Evolutionary conservation across 1,139 yeast species (phyloP), one percentile per base, ranked within the genome.

Genomic region (Sugiyamaella sp.): DNA sequence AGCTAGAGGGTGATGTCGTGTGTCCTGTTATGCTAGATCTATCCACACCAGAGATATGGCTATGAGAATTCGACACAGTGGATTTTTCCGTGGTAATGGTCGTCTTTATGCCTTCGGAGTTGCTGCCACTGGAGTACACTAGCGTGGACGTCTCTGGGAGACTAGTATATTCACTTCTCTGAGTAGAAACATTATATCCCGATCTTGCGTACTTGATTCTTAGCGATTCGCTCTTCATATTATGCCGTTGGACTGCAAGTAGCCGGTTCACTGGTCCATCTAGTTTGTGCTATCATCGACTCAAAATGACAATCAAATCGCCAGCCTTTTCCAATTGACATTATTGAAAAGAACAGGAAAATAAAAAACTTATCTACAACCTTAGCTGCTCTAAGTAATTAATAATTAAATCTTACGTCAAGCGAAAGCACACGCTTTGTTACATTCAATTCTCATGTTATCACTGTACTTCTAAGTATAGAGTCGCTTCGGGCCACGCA

Each of bases 171-270:
- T 20, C 19, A 8, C 32, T 21, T 12, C 3, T 21, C n/a, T 25
- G 20, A 14, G 48, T 33, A 33, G 48, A 44, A n/a, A 29, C 48
- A 29, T 44, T 44, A 29, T 44, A 44, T 4, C 48, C 48, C 3
- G 39, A 44, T 16, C 17, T 33, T 10, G 46, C 46, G 22, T 43
- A 29, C n/a, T 12, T 17, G 22, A 43, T 29, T 27, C 21, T 20
- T 19, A 29, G 14, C 8, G 35, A 29, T 12, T 29, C 35, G 4
- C 35, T 29, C 35, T 29, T 29, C 35, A 29, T 29, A 29, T 12
- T 29, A 29, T 8, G 14, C 8, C n/a, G 14, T 6, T 12, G 35
- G n/a, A n/a, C n/a, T n/a, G n/a, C n/a, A n/a, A n/a, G n/a, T n/a
- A n/a, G n/a, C n/a, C n/a, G n/a, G n/a, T n/a, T 29, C 35, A 12